These are phyloP conservation scores for Syzygium oleosum DNA, from an alignment of 345 rosid genomes.

Conservation along the genomic window DNA sequence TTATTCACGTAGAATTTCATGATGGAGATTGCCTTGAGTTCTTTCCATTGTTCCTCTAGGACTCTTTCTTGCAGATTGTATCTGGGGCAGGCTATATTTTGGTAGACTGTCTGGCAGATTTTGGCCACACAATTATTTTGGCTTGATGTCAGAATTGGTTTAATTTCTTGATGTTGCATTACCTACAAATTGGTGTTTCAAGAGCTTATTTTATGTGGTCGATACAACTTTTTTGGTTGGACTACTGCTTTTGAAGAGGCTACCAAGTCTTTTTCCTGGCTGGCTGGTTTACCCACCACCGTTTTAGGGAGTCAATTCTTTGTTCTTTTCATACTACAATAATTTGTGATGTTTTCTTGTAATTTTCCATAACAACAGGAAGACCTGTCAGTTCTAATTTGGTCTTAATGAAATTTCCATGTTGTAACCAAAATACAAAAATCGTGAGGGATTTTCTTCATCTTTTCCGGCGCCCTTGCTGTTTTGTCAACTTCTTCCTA, in stretches of 20 bases:
- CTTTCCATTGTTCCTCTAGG: not conserved
- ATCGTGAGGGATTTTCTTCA: not conserved
- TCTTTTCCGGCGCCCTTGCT: not conserved
- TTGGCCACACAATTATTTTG: not conserved
- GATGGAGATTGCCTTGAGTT: not conserved
- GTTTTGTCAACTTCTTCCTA: not conserved
- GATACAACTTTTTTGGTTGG: not conserved
- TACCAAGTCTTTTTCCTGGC: not conserved
- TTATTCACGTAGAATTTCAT: not conserved
- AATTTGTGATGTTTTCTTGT: not conserved
- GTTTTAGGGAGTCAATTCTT: not conserved
- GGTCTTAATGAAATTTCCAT: not conserved
- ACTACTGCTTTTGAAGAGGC: not conserved
- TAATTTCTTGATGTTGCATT: not conserved
- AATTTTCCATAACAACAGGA: not conserved
- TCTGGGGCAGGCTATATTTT: not conserved
- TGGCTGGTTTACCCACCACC: not conserved
- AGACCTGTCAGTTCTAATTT: not conserved
- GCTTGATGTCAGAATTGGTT: not conserved
- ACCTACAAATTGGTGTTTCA: not conserved
- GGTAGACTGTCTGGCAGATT: not conserved
- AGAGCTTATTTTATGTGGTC: not conserved
- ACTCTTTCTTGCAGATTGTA: not conserved
- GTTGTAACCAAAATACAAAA: not conserved
- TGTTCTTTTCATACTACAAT: not conserved